Evolutionary conservation across 2,329 filamentous ascomycete species (phyloP).

Genomic region (Colletotrichum australisinense): DNA sequence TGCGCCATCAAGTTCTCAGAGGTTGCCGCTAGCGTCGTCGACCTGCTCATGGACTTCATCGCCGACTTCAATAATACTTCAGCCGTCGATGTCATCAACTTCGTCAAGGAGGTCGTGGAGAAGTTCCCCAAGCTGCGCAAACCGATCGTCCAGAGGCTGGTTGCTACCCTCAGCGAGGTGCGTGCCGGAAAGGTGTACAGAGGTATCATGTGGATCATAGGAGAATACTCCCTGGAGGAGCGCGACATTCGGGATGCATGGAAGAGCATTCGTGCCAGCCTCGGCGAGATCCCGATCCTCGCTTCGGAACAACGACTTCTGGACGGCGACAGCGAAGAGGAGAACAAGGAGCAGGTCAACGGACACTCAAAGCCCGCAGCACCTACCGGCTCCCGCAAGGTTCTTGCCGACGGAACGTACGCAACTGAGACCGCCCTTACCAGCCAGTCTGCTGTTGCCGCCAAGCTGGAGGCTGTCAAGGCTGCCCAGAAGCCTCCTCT

Average conservation of each 20-base stretch:
- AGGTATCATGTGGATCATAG: slow-evolving; percentile 96
- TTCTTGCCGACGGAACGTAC: slow-evolving; percentile 96
- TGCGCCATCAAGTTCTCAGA: slow-evolving; percentile 99
- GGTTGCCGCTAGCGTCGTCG: slow-evolving; percentile 95
- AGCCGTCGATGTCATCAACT: slow-evolving; percentile 96
- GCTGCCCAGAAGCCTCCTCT: slow-evolving; percentile 96
- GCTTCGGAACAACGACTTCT: slow-evolving; percentile 93
- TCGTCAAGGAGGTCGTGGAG: slow-evolving; percentile 98
- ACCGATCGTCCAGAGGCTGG: slow-evolving; percentile 88
- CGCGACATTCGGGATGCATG: slow-evolving; percentile 95
- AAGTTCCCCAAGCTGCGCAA: slow-evolving; percentile 92
- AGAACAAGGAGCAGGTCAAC: slow-evolving; percentile 75
- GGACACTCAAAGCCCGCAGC: slow-evolving; percentile 81
- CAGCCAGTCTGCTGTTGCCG: slow-evolving; percentile 88
- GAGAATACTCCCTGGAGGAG: slow-evolving; percentile 95
- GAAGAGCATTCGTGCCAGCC: slow-evolving; percentile 92
- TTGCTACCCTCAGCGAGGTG: slow-evolving; percentile 91
- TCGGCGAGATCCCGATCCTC: slow-evolving; percentile 97
- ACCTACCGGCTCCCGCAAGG: slow-evolving; percentile 87
- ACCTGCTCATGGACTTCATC: slow-evolving; percentile 98
- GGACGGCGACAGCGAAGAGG: slow-evolving; percentile 82
- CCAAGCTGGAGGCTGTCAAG: slow-evolving; percentile 95
- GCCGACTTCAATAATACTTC: slow-evolving; percentile 98
- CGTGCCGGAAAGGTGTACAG: slow-evolving; percentile 97
- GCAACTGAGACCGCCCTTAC: slow-evolving; percentile 97